Evolutionary conservation across 352 stramenopile species (phyloP), one percentile per base, ranked within the genome.

Genomic region (Globisporangium cylindrosporum): DNA sequence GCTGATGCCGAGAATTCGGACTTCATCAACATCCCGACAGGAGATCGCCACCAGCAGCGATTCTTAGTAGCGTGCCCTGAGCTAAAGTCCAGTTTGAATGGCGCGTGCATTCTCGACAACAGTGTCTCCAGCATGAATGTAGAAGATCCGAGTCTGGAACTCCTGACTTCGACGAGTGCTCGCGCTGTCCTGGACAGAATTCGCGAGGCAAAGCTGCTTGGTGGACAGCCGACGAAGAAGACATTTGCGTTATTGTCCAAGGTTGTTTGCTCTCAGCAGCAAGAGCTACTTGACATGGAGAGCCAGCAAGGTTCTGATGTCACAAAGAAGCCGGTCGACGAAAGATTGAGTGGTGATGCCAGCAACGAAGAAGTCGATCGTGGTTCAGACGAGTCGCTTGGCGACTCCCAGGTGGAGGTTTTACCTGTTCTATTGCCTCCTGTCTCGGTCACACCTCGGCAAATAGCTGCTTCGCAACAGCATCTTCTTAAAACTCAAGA

Each of bases 181-280:
- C 68, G 59, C 53, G 75, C 72, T n/a, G 59, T 86, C 18, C 58
- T 76, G 59, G 62, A 78, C 54, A 81, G 74, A 69, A 79, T 86
- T 15, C 53, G 70, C 18, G 79, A 86, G 59, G 71, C 79, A 5
- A 86, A 79, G 66, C 20, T 24, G 7, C 64, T 86, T 15, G 49
- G 53, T 51, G 51, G 32, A 4, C 60, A 57, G 10, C 12, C 22
- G 20, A 34, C 24, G 22, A 57, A 9, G 9, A 32, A 15, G 38
- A 46, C 10, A 18, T 46, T 18, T 46, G 38, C 10, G 38, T 14
- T 18, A 46, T 46, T 46, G 38, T 4, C 38, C 15, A 46, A 46
- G 38, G 38, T 18, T 46, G 9, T 15, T 46, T 15, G 12, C 3
- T 56, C n/a, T 34, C 56, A 29, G 8, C 29, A 49, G 18, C 38